Percentiles rank a stretch among this genome's conserved stretches.
phyloP scores from a whole-genome alignment of 371 early-diverging fungal species.

The Rhizopus stolonifer region DNA sequence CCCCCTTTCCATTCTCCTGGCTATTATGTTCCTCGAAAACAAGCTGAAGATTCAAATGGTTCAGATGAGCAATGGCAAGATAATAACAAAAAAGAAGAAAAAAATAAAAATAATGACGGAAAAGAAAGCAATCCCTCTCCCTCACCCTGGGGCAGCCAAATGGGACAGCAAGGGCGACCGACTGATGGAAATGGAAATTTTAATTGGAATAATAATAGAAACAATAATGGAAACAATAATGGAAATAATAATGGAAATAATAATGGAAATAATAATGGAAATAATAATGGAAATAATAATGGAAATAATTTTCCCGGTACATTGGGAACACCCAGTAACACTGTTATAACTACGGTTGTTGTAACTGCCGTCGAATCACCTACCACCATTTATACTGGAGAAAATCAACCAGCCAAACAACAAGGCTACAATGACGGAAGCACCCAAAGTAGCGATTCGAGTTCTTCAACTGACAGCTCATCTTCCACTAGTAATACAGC shows the following conservation, averaged over 20 bases:
- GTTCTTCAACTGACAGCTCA: not conserved
- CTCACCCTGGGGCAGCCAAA: not conserved
- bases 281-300: not conserved
- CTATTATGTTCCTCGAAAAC: not conserved
- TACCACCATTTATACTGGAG: not conserved
- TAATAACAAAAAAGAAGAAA: not conserved
- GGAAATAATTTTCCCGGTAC: not conserved
- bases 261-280: no score
- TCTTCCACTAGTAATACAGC: not conserved
- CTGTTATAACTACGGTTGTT: not conserved
- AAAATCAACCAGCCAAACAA: not conserved
- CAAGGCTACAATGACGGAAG: not conserved
- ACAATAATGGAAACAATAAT: no score
- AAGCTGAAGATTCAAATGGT: not conserved
- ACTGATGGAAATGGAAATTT: no score
- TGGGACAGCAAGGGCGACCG: not conserved
- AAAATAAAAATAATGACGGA: not conserved
- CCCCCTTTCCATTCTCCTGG: not conserved
- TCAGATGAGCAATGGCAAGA: not conserved
- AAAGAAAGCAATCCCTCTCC: not conserved
- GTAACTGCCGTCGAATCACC: not conserved
- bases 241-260: no score
- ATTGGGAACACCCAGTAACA: not conserved
- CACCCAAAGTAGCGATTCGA: not conserved
- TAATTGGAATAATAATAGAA: no score